Evolutionary conservation across 768 basidiomycete species (phyloP), one percentile per base, ranked within the genome.

Genomic region (Leucosporidium creatinivorum): DNA sequence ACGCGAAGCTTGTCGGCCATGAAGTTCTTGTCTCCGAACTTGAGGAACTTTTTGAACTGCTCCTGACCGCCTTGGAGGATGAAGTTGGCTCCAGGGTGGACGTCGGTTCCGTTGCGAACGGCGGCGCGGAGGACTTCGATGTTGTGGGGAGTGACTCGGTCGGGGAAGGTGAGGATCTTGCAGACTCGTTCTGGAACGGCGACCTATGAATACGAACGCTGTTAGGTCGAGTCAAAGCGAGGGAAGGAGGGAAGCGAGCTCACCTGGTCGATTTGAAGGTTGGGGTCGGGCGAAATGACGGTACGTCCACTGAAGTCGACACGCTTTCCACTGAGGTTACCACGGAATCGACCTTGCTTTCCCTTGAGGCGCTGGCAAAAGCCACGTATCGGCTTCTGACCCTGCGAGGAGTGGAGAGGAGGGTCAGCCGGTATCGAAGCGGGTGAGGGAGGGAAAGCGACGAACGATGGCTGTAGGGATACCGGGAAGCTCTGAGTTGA

Each of bases 201-300:
- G 15, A 99, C 81, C 80, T 80, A 63, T 1, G 7, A 0, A 12
- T 9, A 36, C n/a, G 3, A 39, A 21, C 21, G 39, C 8, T 3
- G 17, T 19, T 19, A 18, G 31, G 0, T 18, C 3, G 17, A 36
- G 26, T 21, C 8, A 30, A 58, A 39, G 39, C 33, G 33, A 33
- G 5, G 33, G 5, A 47, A 30, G 23, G 23, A 3, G 8, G 4
- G n/a, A n/a, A 28, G n/a, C 39, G 39, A 51, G 66, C 76, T 60
- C 50, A 80, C 93, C 80, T 99, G 94, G 77, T 99, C 96, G 75
- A 99, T 96, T 60, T 91, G 87, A 70, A 99, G 80, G 76, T 98
- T 99, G n/a, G 96, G 96, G 78, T 99, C 96, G 1, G 96, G 96
- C 2, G 93, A 94, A 76, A 99, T 99, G 78, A 99, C 96, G 10